These are phyloP conservation scores for Acacia confusa DNA, from an alignment of 306 rosid genomes.

Conservation along the genomic window DNA sequence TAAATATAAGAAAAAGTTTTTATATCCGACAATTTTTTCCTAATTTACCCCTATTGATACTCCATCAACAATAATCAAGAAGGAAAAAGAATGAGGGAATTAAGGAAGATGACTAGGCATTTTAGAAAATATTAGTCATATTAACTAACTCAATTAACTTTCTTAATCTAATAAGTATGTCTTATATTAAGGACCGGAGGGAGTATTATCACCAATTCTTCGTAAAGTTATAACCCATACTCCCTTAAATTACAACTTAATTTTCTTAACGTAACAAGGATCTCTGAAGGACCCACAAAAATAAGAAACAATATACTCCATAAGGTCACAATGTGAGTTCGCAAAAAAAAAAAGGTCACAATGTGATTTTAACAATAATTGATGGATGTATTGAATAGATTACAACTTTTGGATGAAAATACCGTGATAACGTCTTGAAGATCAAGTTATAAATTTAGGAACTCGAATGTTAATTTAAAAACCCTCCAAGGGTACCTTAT, in stretches of 20 bases:
- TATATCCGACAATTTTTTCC: too few relatives aligned
- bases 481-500: not conserved
- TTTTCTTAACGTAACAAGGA: not conserved
- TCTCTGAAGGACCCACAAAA: not conserved
- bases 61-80: too few relatives aligned
- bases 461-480: not conserved
- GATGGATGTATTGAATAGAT: not conserved
- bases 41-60: too few relatives aligned
- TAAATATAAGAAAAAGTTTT: too few relatives aligned
- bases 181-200: too few relatives aligned
- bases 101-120: too few relatives aligned
- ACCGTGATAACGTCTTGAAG: not conserved
- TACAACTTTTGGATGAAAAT: not conserved
- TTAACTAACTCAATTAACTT: too few relatives aligned
- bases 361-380: not conserved
- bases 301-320: not conserved
- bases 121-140: too few relatives aligned
- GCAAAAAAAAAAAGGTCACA: not conserved
- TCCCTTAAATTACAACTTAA: not conserved
- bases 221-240: not conserved
- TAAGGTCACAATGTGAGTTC: not conserved
- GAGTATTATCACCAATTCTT: not conserved
- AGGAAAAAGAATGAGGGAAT: too few relatives aligned
- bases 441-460: not conserved
- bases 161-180: too few relatives aligned